Evolutionary conservation across 305 asterid genomes (phyloP), one percentile per base, ranked within the genome.

Genomic region (Fraxinus greggii): DNA sequence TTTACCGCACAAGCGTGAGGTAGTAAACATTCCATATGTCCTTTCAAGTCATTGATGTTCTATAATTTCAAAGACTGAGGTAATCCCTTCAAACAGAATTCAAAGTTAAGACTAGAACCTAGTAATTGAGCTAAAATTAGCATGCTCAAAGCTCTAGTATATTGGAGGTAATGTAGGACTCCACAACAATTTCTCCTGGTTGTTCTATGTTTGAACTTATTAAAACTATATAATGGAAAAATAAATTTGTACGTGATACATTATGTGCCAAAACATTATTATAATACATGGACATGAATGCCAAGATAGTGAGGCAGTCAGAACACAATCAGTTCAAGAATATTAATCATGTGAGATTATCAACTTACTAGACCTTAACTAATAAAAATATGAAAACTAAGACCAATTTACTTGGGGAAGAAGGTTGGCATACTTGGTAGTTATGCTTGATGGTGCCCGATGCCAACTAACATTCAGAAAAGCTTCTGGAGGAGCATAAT

Each of bases 401-500:
- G 31, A 56, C 9, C 51, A 51, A 21, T 48, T 17, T 65, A 28
- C 29, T 15, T 72, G 19, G 77, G 77, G 84, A 86, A 38, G 84
- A 84, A 89, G 85, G 10, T 51, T 72, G 79, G 78, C 97, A 79
- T 91, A 97, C 99, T 92, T 97, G 76, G 89, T 76, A 32, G 91
- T 91, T 73, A 89, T 87, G 82, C 91, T 89, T 83, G 92, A 85
- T 74, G 94, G 88, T 72, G 96, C 97, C 75, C 83, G 88, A 81
- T 97, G 89, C 99, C 99, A 97, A 83, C 97, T 93, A 79, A 83
- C 93, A 85, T 97, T 97, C 82, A 97, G 89, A 83, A 91, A 88
- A 85, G 98, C 98, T 89, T 96, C 99, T 32, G 99, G 99, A 12
- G 99, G 98, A 86, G 97, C 92, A 89, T 96, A 96, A 56, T 89